phyloP scores from a whole-genome alignment of 805 yeast genomes.

The Kluyveromyces dobzhanskii region DNA sequence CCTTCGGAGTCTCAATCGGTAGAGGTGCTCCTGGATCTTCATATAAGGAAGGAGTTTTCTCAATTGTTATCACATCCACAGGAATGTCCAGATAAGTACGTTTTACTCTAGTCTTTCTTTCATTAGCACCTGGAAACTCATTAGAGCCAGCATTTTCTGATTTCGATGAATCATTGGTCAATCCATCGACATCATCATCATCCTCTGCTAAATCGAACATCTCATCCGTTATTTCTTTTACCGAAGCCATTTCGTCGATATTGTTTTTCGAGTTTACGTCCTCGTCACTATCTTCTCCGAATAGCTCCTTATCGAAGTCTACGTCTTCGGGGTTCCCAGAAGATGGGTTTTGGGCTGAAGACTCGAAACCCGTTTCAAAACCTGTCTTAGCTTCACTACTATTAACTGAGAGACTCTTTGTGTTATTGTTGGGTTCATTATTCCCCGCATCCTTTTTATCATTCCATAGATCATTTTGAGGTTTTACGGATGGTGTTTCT shows the following conservation, averaged over 20 bases:
- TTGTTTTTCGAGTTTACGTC: conserved; percentile 15
- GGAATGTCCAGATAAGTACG: conserved; percentile 43
- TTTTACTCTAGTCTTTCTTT: conserved; percentile 12
- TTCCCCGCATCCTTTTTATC: conserved; percentile 3
- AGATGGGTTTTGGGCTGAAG: conserved; percentile 7
- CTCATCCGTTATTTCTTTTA: conserved; percentile 11
- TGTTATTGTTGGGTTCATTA: neutral
- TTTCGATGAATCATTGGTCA: neutral
- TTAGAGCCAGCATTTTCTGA: conserved; percentile 1
- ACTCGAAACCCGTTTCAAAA: conserved; percentile 8
- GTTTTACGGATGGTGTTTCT: conserved; percentile 6
- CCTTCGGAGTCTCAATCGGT: conserved; percentile 46
- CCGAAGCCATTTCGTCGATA: neutral
- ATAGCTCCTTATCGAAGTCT: conserved; percentile 23
- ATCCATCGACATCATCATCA: conserved; percentile 6
- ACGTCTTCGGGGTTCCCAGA: conserved; percentile 11
- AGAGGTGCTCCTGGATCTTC: conserved; percentile 81
- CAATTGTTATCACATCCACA: conserved; percentile 47
- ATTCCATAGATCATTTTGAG: conserved; percentile 5
- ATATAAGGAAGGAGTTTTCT: conserved; percentile 43
- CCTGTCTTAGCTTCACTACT: neutral
- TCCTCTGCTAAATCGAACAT: conserved; percentile 10
- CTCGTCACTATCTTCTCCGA: conserved; percentile 30
- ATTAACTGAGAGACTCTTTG: neutral
- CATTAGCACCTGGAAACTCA: neutral